Conservation (phyloP, 441 rosid genomes). For the Pelargonium australe region DNA sequence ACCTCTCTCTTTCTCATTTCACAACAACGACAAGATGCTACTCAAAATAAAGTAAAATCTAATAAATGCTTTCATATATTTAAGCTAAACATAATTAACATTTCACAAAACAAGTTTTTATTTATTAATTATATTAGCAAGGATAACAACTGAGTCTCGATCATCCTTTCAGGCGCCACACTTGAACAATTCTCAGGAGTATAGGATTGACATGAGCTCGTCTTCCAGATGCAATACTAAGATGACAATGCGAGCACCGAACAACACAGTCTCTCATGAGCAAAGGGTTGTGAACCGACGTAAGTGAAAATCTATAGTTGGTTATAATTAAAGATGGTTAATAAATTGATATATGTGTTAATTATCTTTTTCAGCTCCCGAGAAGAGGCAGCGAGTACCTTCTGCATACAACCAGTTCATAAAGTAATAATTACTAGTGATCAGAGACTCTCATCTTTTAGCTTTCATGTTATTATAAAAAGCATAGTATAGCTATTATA, state of each 20-base stretch:
- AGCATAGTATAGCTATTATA: not conserved
- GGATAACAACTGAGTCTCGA: too few relatives aligned
- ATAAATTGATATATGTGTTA: constrained; percentile 6
- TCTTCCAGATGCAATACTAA: constrained; percentile 52
- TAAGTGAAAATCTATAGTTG: constrained; percentile 23
- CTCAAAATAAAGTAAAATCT: too few relatives aligned
- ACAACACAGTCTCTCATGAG: constrained; percentile 23
- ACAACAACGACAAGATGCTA: too few relatives aligned
- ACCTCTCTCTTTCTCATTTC: too few relatives aligned
- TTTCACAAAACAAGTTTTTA: too few relatives aligned
- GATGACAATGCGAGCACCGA: constrained; percentile 38
- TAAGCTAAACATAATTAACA: too few relatives aligned
- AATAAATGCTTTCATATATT: too few relatives aligned
- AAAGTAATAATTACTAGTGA: constrained; percentile 33
- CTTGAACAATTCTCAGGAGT: constrained; percentile 28
- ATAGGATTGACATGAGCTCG: constrained; percentile 49
- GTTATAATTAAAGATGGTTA: not conserved
- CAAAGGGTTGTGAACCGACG: constrained; percentile 69
- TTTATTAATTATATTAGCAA: too few relatives aligned
- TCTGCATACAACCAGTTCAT: constrained; percentile 97
- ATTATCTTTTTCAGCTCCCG: constrained; percentile 66
- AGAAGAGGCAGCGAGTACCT: constrained; percentile 95
- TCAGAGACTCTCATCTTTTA: constrained; percentile 6
- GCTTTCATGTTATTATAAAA: not conserved
- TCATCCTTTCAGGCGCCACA: too few relatives aligned